phyloP scores from a whole-genome alignment of 345 rosid species.

The Kandelia obovata region DNA sequence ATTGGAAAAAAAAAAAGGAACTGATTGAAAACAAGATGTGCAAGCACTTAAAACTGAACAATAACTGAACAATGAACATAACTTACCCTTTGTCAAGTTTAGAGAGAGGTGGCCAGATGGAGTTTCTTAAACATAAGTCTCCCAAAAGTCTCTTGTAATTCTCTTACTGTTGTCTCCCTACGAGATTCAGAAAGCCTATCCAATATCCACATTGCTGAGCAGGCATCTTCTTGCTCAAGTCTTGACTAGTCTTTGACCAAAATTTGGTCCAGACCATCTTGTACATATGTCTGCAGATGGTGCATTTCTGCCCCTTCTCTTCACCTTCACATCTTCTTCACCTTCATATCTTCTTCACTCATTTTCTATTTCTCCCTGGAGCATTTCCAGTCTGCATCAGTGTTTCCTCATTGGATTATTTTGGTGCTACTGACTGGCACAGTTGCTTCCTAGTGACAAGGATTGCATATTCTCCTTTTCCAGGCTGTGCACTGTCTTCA shows the following conservation, averaged over 20 bases:
- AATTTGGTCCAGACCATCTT: constrained; percentile 46
- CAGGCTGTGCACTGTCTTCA: constrained; percentile 48
- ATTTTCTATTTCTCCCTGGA: constrained; percentile 30
- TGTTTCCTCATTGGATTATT: constrained; percentile 10
- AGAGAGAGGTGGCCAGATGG: constrained; percentile 60
- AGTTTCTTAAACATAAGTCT: constrained; percentile 72
- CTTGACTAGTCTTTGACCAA: constrained; percentile 54
- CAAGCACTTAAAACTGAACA: too few relatives aligned
- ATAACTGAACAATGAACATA: neutral
- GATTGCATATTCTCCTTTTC: constrained; percentile 49
- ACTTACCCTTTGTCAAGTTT: constrained; percentile 76
- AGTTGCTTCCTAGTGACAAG: constrained; percentile 28
- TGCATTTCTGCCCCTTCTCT: constrained; percentile 11
- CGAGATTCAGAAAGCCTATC: constrained; percentile 37
- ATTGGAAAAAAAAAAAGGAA: neutral
- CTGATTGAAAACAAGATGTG: neutral
- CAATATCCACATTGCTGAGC: constrained; percentile 28
- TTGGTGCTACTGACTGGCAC: constrained; percentile 30
- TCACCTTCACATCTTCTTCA: constrained; percentile 17
- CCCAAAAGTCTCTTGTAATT: constrained; percentile 82
- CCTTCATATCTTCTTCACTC: constrained; percentile 22
- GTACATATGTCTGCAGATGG: constrained; percentile 24
- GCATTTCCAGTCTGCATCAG: constrained; percentile 10
- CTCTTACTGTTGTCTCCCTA: constrained; percentile 65
- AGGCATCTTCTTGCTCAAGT: constrained; percentile 52